Conservation (phyloP, 2,329 filamentous ascomycete species). For the Calycina marina region DNA sequence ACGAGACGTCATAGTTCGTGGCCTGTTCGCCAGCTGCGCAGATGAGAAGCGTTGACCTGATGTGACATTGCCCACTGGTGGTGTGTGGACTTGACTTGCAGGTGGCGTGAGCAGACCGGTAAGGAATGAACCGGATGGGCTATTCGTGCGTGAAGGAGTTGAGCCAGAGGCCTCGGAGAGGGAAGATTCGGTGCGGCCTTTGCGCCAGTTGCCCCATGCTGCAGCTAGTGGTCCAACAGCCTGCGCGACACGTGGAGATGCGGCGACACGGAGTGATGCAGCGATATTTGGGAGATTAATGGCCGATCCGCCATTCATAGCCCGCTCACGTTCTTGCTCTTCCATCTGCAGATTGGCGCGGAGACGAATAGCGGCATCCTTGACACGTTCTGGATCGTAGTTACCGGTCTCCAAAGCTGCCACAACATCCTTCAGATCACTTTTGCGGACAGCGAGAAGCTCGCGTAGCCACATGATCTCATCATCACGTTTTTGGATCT, state of each 20-base stretch:
- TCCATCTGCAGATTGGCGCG: constrained; percentile 97
- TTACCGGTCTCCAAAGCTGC: constrained; percentile 57
- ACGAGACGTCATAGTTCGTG: constrained; percentile 20
- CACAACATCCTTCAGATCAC: constrained; percentile 88
- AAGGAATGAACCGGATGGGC: constrained; percentile 45
- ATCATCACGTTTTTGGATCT: constrained; percentile 81
- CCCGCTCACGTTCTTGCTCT: constrained; percentile 82
- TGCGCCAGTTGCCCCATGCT: constrained; percentile 95
- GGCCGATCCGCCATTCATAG: constrained; percentile 54
- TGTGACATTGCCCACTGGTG: constrained; percentile 27
- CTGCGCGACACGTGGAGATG: constrained; percentile 71
- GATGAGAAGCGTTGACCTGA: constrained; percentile 43
- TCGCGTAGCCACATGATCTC: constrained; percentile 94
- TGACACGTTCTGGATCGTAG: constrained; percentile 66
- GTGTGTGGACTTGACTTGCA: constrained; percentile 26
- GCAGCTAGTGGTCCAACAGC: constrained; percentile 65
- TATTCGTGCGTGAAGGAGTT: constrained; percentile 8
- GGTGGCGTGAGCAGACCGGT: constrained; percentile 85
- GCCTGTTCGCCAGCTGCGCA: constrained; percentile 29
- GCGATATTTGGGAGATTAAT: constrained; percentile 62
- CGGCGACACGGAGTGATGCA: constrained; percentile 59
- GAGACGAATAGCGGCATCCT: constrained; percentile 83
- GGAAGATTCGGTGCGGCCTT: constrained; percentile 27
- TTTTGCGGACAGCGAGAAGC: constrained; percentile 75
- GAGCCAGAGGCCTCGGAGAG: constrained; percentile 10